Percentiles rank a stretch among this genome's conserved stretches.
Evolutionary conservation across 441 rosid species (phyloP).

Genomic region (Geranium incanum): DNA sequence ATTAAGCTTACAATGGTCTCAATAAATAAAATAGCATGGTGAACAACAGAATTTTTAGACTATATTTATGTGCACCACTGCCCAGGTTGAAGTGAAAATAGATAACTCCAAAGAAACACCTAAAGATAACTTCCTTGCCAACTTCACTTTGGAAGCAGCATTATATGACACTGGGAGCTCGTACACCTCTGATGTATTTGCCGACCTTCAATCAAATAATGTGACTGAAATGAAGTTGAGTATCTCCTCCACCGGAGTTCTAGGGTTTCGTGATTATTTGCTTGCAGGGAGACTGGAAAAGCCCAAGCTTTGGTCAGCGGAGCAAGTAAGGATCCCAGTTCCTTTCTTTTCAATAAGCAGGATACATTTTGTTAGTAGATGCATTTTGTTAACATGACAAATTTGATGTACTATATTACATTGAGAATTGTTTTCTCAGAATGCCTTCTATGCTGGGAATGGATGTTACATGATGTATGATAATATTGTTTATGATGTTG

Average conservation of each 20-base stretch:
- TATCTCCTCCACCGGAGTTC: slow-evolving; percentile 35
- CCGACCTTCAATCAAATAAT: slow-evolving; percentile 45
- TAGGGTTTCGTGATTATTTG: slow-evolving; percentile 66
- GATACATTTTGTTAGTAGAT: background rate
- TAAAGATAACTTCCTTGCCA: slow-evolving; percentile 42
- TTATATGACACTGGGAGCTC: slow-evolving; percentile 68
- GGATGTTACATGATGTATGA: background rate
- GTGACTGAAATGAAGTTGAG: slow-evolving; percentile 52
- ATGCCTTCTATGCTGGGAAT: background rate
- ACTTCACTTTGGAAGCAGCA: slow-evolving; percentile 70
- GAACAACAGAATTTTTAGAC: background rate
- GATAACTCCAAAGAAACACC: slow-evolving; percentile 49
- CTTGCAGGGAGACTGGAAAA: slow-evolving; percentile 67
- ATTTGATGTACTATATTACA: background rate
- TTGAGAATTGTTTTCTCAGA: background rate
- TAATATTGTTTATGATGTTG: background rate
- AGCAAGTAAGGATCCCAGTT: slow-evolving; percentile 52
- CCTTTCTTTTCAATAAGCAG: slow-evolving; percentile 10
- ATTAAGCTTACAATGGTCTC: slow-evolving; percentile 12
- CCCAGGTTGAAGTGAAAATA: slow-evolving; percentile 87
- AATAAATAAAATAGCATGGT: slow-evolving; percentile 3
- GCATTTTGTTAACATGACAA: background rate
- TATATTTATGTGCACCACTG: slow-evolving; percentile 12
- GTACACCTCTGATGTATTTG: slow-evolving; percentile 37
- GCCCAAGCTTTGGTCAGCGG: slow-evolving; percentile 97